These are phyloP conservation scores for Ocimum tenuiflorum DNA, from an alignment of 257 asterid species.

Conservation along the genomic window DNA sequence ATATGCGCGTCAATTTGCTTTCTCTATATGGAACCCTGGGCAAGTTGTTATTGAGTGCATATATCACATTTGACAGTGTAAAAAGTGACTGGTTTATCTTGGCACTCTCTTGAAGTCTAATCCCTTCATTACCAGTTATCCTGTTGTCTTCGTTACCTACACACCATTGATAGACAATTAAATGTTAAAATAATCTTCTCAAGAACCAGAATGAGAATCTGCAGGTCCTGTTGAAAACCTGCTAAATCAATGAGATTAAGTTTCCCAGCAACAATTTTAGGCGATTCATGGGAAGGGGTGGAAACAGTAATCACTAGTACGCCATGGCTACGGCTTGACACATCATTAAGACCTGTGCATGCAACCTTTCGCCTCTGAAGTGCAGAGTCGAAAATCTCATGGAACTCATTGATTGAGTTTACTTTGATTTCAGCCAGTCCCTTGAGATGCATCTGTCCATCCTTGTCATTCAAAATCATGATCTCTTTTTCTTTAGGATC, in stretches of 20 bases:
- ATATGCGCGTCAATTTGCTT: conserved; percentile 83
- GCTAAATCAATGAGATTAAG: conserved; percentile 90
- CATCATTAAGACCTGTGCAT: conserved; percentile 61
- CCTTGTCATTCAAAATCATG: conserved; percentile 54
- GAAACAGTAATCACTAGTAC: conserved; percentile 51
- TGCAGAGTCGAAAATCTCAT: conserved; percentile 54
- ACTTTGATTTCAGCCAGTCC: conserved; percentile 65
- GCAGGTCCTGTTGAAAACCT: conserved; percentile 44
- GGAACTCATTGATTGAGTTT: conserved; percentile 40
- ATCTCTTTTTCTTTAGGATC: conserved; percentile 68
- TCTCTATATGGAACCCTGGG: conserved; percentile 77
- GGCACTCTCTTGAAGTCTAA: conserved; percentile 85
- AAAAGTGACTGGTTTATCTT: conserved; percentile 92
- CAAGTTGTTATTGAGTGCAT: conserved; percentile 61
- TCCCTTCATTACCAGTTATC: conserved; percentile 68
- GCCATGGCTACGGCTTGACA: conserved; percentile 89
- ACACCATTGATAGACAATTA: conserved; percentile 1
- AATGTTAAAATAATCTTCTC: not conserved
- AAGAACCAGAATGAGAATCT: not conserved
- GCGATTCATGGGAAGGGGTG: conserved; percentile 33
- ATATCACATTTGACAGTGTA: conserved; percentile 77
- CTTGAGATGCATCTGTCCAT: conserved; percentile 65
- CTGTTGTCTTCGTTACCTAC: conserved; percentile 86
- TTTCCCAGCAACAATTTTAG: conserved; percentile 48
- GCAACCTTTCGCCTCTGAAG: conserved; percentile 75